Evolutionary conservation across 345 rosid genomes (phyloP).

Genomic region (Populus davidiana): DNA sequence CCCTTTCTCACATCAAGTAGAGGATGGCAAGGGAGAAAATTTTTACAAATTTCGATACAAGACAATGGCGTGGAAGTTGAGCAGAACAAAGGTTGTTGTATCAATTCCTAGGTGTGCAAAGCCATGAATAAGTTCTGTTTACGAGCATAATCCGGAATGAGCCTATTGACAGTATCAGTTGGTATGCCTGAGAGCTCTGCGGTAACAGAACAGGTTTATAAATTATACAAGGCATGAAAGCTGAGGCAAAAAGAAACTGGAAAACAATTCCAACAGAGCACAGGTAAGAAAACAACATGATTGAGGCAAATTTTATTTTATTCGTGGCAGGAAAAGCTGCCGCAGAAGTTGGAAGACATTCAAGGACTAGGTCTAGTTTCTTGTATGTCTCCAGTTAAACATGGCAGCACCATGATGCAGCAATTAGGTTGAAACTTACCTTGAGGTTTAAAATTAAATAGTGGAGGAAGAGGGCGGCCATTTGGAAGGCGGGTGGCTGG

Average conservation of each 20-base stretch:
- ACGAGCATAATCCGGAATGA: constrained; percentile 83
- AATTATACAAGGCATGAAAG: background rate
- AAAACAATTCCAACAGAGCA: background rate
- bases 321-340: background rate
- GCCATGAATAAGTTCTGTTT: constrained; percentile 94
- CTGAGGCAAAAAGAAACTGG: background rate
- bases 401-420: background rate
- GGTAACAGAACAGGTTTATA: background rate
- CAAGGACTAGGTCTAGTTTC: background rate
- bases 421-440: constrained; percentile 21
- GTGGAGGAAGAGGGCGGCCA: constrained; percentile 94
- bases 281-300: background rate
- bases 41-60: constrained; percentile 21
- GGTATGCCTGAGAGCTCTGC: constrained; percentile 80
- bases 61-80: background rate
- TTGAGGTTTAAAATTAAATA: constrained; percentile 77
- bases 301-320: background rate
- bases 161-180: constrained; percentile 56
- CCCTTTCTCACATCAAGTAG: constrained; percentile 5
- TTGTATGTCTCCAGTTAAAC: background rate
- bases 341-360: background rate
- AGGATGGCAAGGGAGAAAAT: background rate
- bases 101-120: constrained; percentile 43
- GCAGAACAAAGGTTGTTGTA: background rate
- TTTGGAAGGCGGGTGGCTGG: constrained; percentile 82